Evolutionary conservation across 2,329 filamentous ascomycete genomes (phyloP).

Genomic region (Gremmenia infestans): DNA sequence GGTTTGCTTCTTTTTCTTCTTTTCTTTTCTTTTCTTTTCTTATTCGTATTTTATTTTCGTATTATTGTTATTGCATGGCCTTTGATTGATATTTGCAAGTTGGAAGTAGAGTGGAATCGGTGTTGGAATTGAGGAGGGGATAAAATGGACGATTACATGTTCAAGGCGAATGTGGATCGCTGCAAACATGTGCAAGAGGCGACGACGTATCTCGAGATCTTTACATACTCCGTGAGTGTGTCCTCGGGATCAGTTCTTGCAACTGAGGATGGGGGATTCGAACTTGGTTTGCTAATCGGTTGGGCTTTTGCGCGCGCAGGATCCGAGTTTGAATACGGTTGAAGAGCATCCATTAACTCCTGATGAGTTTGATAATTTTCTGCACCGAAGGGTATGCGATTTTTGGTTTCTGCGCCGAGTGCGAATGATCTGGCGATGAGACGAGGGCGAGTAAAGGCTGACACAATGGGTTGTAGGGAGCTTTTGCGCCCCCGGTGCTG

Average conservation of each 20-base stretch:
- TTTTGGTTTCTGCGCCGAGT: not conserved
- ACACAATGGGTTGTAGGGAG: constrained; percentile 9
- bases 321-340: constrained; percentile 24
- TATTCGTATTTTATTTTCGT: too few species aligned
- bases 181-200: constrained; percentile 25
- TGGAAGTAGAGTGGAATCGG: not conserved
- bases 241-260: not conserved
- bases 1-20: not conserved
- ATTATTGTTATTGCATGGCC: not conserved
- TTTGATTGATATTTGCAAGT: not conserved
- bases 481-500: constrained; percentile 9
- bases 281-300: too few species aligned
- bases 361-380: constrained; percentile 32
- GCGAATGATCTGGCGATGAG: too few species aligned
- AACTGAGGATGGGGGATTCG: not conserved
- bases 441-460: not conserved
- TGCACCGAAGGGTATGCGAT: constrained; percentile 25
- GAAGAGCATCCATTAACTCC: constrained; percentile 30
- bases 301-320: constrained; percentile 11
- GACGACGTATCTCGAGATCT: constrained; percentile 31
- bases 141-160: constrained; percentile 34
- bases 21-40: not conserved
- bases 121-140: not conserved
- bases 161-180: constrained; percentile 26
- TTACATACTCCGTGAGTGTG: constrained; percentile 19